Conservation (phyloP, 73 alveolate species). For the Paraurostyla sp. region DNA sequence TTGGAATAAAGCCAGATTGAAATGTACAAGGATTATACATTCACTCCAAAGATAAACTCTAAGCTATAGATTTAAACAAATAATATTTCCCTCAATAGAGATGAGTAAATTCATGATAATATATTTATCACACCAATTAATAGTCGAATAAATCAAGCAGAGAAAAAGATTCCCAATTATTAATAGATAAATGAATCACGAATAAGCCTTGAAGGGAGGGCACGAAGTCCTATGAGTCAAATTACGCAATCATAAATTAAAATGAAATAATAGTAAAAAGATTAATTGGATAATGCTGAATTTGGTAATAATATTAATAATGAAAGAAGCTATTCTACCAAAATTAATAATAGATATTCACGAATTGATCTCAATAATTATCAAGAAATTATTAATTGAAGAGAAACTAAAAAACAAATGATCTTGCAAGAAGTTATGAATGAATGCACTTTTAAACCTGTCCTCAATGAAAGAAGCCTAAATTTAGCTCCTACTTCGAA, state of each 20-base stretch:
- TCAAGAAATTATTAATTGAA: constrained; percentile 2
- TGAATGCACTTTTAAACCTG: constrained; percentile 32
- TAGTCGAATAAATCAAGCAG: background rate
- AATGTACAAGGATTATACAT: background rate
- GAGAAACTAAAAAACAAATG: constrained; percentile 4
- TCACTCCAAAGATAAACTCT: background rate
- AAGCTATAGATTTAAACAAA: background rate
- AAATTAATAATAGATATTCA: background rate
- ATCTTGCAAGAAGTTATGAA: constrained; percentile 4
- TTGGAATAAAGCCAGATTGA: background rate
- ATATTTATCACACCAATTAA: constrained; percentile 8
- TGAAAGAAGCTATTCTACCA: background rate
- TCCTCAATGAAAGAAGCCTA: constrained; percentile 26
- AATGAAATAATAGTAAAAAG: background rate
- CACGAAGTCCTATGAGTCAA: too few relatives aligned
- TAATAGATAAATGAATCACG: background rate
- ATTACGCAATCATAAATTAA: background rate
- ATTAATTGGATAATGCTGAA: too few relatives aligned
- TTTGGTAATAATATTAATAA: too few relatives aligned
- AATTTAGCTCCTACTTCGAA: background rate
- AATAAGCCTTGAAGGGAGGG: too few relatives aligned
- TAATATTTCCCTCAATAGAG: background rate
- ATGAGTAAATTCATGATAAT: background rate
- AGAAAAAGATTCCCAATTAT: background rate
- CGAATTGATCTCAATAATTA: background rate